phyloP scores from a whole-genome alignment of 495 filamentous ascomycete genomes.

The Glarea lozoyensis region DNA sequence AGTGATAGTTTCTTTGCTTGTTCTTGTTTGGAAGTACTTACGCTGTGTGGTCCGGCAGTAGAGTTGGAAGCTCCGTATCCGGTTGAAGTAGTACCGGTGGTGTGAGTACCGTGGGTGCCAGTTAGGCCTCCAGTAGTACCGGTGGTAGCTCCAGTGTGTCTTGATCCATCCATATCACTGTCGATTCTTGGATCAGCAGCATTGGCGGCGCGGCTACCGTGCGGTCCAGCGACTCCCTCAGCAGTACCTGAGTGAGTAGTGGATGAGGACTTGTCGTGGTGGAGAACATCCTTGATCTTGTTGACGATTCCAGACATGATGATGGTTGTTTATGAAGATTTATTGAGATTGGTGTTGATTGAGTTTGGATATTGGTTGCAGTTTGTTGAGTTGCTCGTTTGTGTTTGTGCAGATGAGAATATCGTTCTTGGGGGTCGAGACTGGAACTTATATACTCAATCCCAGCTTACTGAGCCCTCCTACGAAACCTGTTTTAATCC shows the following conservation, averaged over 20 bases:
- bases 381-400: background rate
- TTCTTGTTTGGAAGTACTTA: no score
- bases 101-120: slow-evolving; percentile 7
- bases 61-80: no score
- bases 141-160: slow-evolving; percentile 1
- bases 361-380: background rate
- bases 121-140: background rate
- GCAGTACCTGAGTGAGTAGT: slow-evolving; percentile 4
- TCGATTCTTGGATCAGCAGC: slow-evolving; percentile 7
- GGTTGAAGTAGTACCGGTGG: background rate
- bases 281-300: slow-evolving; percentile 21
- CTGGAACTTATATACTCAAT: background rate
- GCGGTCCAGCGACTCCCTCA: slow-evolving; percentile 12
- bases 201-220: slow-evolving; percentile 3
- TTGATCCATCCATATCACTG: slow-evolving; percentile 10
- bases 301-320: slow-evolving; percentile 19
- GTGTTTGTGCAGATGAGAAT: background rate
- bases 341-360: background rate
- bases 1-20: no score
- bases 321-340: slow-evolving; percentile 4
- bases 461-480: background rate
- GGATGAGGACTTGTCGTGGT: slow-evolving; percentile 10
- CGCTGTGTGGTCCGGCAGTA: no score
- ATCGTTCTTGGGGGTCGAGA: background rate
- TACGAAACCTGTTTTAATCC: background rate